Percentiles rank a stretch among this genome's conserved stretches.
phyloP scores from a whole-genome alignment of 2,329 filamentous ascomycete genomes.

The Monilinia aucupariae region DNA sequence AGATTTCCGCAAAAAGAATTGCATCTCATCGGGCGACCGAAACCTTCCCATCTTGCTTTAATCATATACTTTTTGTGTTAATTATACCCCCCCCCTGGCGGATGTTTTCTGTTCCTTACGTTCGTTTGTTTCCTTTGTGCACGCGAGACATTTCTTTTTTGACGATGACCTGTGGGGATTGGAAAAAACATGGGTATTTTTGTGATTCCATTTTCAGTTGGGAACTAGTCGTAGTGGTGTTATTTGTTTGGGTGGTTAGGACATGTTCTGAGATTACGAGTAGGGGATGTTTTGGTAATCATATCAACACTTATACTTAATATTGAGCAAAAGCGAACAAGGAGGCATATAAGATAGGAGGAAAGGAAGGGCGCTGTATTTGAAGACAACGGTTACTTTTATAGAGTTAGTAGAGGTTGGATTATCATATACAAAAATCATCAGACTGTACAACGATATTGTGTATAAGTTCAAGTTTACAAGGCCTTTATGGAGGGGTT shows the following conservation, averaged over 20 bases:
- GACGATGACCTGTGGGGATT: conserved; percentile 3
- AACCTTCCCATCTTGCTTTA: conserved; percentile 12
- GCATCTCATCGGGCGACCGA: conserved; percentile 18
- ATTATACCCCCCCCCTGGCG: conserved; percentile 13
- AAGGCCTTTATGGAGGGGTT: background rate
- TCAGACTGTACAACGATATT: conserved; percentile 19
- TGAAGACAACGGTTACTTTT: conserved; percentile 8
- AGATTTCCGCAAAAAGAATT: conserved; percentile 16
- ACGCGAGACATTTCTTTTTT: background rate
- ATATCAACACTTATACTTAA: conserved; percentile 7
- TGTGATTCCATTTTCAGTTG: conserved; percentile 15
- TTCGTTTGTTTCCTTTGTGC: conserved; percentile 15
- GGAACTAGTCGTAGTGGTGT: conserved; percentile 7
- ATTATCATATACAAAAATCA: conserved; percentile 17
- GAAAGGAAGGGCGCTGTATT: background rate
- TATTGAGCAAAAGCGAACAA: background rate
- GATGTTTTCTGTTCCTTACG: conserved; percentile 14
- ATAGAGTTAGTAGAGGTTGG: background rate
- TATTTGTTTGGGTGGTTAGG: conserved; percentile 9
- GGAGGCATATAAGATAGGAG: conserved; percentile 1
- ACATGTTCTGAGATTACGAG: background rate
- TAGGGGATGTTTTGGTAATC: background rate
- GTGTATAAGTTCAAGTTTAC: conserved; percentile 14
- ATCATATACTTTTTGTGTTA: conserved; percentile 9
- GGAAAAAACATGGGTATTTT: conserved; percentile 11